These are phyloP conservation scores for Suillus tomentosus DNA, from an alignment of 768 basidiomycete species.

Conservation along the genomic window DNA sequence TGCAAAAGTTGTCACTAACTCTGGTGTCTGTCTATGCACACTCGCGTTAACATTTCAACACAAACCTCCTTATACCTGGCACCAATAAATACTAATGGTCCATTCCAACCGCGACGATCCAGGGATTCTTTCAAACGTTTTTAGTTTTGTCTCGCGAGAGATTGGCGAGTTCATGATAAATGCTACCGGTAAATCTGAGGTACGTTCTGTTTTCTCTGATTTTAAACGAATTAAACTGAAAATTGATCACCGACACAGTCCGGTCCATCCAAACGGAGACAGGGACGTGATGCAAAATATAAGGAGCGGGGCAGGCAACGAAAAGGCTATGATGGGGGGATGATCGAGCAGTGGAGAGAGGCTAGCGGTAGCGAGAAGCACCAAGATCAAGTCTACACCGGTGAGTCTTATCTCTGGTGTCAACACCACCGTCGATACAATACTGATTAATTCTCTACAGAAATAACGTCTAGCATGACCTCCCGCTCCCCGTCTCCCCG, in stretches of 20 bases:
- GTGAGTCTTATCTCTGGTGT: conserved; percentile 16
- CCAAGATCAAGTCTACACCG: conserved; percentile 6
- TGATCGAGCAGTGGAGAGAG: conserved; percentile 8
- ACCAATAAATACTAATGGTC: neutral
- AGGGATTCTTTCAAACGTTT: conserved; percentile 62
- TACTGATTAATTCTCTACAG: conserved; percentile 20
- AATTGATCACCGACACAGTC: conserved; percentile 20
- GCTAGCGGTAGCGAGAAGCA: neutral
- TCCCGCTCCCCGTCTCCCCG: conserved; percentile 26
- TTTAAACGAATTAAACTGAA: neutral
- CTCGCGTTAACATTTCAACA: too few species aligned
- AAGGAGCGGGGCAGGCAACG: neutral
- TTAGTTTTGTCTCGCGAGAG: conserved; percentile 71
- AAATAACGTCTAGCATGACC: conserved; percentile 22
- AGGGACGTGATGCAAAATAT: neutral
- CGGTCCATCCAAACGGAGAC: conserved; percentile 14
- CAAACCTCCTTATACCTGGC: too few species aligned
- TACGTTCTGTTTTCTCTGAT: neutral
- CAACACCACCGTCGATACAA: neutral
- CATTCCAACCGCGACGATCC: neutral
- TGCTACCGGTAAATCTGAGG: conserved; percentile 46
- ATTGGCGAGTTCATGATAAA: conserved; percentile 68
- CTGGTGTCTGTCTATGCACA: too few species aligned
- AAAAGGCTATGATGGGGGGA: neutral
- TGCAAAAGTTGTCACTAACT: too few species aligned